Base-by-base conservation (phyloP, 2,329 filamentous ascomycete species). In the Fusarium guadeloupense region DNA sequence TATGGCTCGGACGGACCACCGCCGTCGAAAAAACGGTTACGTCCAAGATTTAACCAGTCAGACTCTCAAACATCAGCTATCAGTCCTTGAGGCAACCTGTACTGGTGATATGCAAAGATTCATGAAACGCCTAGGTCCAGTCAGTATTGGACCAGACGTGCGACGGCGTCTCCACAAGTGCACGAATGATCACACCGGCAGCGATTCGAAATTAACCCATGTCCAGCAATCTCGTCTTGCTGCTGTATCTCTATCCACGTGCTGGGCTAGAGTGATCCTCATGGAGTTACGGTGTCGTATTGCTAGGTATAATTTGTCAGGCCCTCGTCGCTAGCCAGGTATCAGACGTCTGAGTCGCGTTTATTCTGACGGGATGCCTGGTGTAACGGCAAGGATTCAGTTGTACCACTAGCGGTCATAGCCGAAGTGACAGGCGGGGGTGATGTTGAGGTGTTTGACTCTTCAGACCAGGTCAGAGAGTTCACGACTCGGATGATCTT, bases 371-470 rank as follows among this genome's bases (percentile, higher is more conserved):
- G 33, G 54, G 30, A 47, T 17, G 23, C 37, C n/a, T 39, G 26
- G 34, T 55, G 43, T 26, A 38, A 34, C 31, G 42, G 41, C 28
- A 64, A 57, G 60, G 61, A 50, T 64, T 16, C 26, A 57, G 50
- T n/a, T n/a, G n/a, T 48, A 34, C 51, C 45, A 57, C 62, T 66
- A 65, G 58, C 51, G 59, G 59, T 63, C 62, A 39, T 41, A 66
- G 51, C 62, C 62, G 52, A 63, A 63, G 52, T 65, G 62, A 63
- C 57, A 66, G 62, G 62, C 53, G 62, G 62, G 28, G 56, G 37
- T 42, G 31, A 40, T 25, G 20, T 26, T 42, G 40, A 48, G 42
- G 23, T 31, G 40, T 59, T 59, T 45, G 60, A 55, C 55, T 64
- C 45, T 44, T 59, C 17, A 19, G 33, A 30, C 54, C 43, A 34